Conservation (phyloP, 495 filamentous ascomycete genomes). For the Xylaria intraflava region DNA sequence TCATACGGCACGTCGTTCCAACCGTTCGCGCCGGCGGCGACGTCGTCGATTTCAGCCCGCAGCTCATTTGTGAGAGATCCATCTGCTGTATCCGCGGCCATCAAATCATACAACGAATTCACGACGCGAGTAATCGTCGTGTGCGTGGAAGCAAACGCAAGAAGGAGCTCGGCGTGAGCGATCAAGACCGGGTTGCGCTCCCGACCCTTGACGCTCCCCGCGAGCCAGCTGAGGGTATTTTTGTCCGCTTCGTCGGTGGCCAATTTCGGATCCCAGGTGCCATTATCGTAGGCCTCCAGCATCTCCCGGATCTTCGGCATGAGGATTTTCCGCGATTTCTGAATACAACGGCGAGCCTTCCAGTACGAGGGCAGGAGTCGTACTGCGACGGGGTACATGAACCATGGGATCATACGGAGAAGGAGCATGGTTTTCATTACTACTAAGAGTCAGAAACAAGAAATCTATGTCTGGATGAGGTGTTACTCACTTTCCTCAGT, state of each 20-base stretch:
- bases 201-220: not conserved
- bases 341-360: not conserved
- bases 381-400: not conserved
- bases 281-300: not conserved
- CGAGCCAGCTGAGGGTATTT: constrained; percentile 9
- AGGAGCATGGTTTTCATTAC: not conserved
- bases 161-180: not conserved
- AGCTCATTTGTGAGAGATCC: not conserved
- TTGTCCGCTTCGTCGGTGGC: not conserved
- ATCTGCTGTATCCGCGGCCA: not conserved
- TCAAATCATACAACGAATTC: constrained; percentile 8
- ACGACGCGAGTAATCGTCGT: constrained; percentile 4
- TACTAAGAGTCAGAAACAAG: not conserved
- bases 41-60: not conserved
- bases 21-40: not conserved
- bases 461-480: not conserved
- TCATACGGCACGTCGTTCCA: not conserved
- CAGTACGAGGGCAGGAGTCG: constrained; percentile 1
- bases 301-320: constrained; percentile 2
- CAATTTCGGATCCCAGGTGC: not conserved
- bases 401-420: not conserved
- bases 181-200: not conserved
- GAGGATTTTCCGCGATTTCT: not conserved
- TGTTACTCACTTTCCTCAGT: constrained; percentile 6
- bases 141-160: constrained; percentile 2